Conservation (phyloP, 768 basidiomycete species). For the Mycena vulgaris region DNA sequence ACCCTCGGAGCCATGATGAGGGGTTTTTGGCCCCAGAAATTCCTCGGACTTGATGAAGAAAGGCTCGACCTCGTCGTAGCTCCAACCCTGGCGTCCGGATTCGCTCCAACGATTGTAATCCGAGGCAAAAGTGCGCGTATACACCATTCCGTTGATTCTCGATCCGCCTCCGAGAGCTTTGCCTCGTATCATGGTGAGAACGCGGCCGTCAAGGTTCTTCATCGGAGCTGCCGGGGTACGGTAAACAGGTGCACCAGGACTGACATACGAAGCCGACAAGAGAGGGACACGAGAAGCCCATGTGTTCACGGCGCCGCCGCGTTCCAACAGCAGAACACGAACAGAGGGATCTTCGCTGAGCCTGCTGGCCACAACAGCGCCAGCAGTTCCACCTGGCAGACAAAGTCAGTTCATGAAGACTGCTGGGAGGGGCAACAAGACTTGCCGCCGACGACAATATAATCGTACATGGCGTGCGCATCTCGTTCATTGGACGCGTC, state of each 20-base stretch:
- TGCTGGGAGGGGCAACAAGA: too few species aligned
- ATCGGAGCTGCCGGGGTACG: conserved; percentile 28
- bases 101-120: conserved; percentile 49
- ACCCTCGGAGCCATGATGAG: too few species aligned
- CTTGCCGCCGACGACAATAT: too few species aligned
- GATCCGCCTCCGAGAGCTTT: conserved; percentile 50
- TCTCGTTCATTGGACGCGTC: too few species aligned
- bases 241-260: conserved; percentile 36
- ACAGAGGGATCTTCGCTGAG: conserved; percentile 46
- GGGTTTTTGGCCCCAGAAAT: too few species aligned
- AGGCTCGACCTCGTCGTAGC: conserved; percentile 44
- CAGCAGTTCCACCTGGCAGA: too few species aligned
- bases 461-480: too few species aligned
- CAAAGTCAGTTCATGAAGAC: too few species aligned
- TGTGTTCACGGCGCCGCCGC: conserved; percentile 46
- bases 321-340: conserved; percentile 54
- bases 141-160: conserved; percentile 48
- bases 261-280: conserved; percentile 46
- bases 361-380: too few species aligned
- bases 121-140: conserved; percentile 45
- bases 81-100: conserved; percentile 47
- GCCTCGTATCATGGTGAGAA: conserved; percentile 40
- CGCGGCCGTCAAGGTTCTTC: conserved; percentile 16
- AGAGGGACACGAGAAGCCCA: conserved; percentile 53
- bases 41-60: conserved; percentile 42